Conservation (phyloP, 108 stramenopile species). For the Cyclotella kingstonii region DNA sequence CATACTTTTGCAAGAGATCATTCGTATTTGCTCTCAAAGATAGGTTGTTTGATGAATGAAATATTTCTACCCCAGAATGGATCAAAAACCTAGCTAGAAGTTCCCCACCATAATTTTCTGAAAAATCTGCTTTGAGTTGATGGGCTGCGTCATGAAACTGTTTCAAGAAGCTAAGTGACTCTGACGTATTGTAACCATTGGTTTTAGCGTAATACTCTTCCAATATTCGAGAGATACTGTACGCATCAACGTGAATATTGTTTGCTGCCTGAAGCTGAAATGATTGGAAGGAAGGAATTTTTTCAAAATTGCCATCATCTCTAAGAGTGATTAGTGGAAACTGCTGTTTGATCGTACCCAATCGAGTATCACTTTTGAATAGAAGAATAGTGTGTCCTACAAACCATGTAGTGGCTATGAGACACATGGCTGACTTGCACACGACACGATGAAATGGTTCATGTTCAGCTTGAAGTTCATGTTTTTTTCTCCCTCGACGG, state of each 20-base stretch:
- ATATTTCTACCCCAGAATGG: constrained; percentile 52
- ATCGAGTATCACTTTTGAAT: no score
- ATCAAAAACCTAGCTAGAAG: constrained; percentile 55
- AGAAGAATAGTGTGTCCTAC: no score
- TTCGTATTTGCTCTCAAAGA: neutral
- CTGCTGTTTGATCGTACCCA: no score
- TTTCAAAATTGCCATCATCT: neutral
- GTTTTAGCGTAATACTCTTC: neutral
- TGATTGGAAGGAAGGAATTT: neutral
- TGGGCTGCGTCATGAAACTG: constrained; percentile 44
- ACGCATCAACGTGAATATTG: neutral
- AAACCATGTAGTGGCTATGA: no score
- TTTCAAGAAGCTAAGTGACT: neutral
- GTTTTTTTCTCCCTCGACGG: no score
- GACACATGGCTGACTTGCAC: no score
- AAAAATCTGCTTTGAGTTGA: constrained; percentile 41
- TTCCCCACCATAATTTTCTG: constrained; percentile 59
- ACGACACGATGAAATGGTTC: no score
- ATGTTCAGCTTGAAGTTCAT: no score
- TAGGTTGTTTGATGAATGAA: constrained; percentile 1
- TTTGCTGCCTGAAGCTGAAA: neutral
- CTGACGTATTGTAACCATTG: neutral
- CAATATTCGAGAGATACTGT: neutral
- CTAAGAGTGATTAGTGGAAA: no score
- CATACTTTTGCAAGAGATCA: neutral